These are phyloP conservation scores for Jacaranda mimosifolia DNA, from an alignment of 257 asterid species.

Conservation along the genomic window DNA sequence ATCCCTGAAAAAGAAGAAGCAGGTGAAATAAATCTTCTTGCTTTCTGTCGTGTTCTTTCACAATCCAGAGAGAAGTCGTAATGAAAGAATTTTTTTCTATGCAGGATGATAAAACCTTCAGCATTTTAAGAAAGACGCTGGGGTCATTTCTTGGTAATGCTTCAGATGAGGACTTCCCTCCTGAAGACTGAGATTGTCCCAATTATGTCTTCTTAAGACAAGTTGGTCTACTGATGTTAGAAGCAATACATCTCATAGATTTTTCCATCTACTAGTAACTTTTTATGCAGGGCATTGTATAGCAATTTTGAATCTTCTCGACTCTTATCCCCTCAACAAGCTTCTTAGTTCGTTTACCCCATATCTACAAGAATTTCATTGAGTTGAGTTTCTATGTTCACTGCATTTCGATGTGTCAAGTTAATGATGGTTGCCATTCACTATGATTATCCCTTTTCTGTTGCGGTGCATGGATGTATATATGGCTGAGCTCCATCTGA, in stretches of 20 bases:
- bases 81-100: slow-evolving; percentile 24
- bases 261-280: background rate
- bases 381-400: background rate
- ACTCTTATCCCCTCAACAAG: background rate
- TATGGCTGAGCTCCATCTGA: background rate
- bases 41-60: slow-evolving; percentile 13
- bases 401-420: background rate
- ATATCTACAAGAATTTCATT: background rate
- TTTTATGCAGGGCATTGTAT: slow-evolving; percentile 2
- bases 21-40: slow-evolving; percentile 55
- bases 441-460: background rate
- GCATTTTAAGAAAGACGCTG: slow-evolving; percentile 79
- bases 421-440: background rate
- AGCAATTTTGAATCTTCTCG: slow-evolving; percentile 15
- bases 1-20: slow-evolving; percentile 91
- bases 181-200: slow-evolving; percentile 54
- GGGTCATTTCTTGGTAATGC: slow-evolving; percentile 93
- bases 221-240: slow-evolving; percentile 17
- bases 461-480: background rate
- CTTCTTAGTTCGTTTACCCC: slow-evolving; percentile 14
- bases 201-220: background rate
- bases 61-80: slow-evolving; percentile 12
- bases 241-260: background rate
- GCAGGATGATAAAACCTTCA: slow-evolving; percentile 93
- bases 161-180: slow-evolving; percentile 93